Conservation (phyloP, 2,329 filamentous ascomycete species). For the Fusarium sp. region DNA sequence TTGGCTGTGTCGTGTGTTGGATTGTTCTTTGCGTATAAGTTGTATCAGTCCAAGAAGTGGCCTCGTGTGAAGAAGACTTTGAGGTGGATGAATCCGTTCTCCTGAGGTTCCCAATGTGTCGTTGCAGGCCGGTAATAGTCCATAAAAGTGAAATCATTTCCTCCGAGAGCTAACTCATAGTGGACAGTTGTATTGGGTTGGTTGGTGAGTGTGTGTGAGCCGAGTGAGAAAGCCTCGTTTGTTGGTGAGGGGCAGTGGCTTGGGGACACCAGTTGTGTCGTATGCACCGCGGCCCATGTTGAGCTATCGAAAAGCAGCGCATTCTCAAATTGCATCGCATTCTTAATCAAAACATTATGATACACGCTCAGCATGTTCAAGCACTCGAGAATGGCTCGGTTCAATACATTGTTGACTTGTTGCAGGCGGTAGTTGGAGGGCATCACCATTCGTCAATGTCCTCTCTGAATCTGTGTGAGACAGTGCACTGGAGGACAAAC, state of each 20-base stretch:
- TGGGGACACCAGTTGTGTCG: neutral
- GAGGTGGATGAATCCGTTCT: neutral
- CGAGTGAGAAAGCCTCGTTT: neutral
- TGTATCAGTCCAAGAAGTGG: neutral
- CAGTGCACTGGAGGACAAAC: neutral
- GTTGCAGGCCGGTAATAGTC: neutral
- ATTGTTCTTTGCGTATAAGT: neutral
- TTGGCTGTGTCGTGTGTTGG: neutral
- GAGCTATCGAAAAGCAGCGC: neutral
- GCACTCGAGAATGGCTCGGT: rapidly evolving
- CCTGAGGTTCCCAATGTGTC: neutral
- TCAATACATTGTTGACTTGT: neutral
- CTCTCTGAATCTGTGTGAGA: neutral
- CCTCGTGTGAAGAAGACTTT: too few relatives aligned
- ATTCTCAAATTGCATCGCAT: neutral
- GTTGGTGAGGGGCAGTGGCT: neutral
- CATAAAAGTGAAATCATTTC: rapidly evolving
- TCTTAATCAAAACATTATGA: neutral
- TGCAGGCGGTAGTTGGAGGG: neutral
- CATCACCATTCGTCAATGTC: neutral
- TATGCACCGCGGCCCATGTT: neutral
- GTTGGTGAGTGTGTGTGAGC: neutral
- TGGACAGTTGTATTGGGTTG: neutral
- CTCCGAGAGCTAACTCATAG: neutral
- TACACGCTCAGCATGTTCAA: neutral